phyloP scores from a whole-genome alignment of 2,329 filamentous ascomycete genomes.

The Arthrobotrys entomopaga region DNA sequence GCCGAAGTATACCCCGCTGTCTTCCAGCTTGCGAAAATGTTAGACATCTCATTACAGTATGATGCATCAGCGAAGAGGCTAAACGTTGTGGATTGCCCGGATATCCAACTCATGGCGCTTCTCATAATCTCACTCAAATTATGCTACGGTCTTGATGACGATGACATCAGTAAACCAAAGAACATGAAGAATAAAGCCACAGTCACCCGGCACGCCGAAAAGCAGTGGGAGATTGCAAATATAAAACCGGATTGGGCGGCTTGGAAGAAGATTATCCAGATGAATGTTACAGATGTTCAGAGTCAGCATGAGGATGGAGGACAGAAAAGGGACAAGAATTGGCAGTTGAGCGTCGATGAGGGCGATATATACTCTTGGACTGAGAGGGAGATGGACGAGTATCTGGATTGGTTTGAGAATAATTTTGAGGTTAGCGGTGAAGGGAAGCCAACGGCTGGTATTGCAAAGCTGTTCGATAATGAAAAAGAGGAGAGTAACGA shows the following conservation, averaged over 20 bases:
- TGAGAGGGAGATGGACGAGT: conserved; percentile 74
- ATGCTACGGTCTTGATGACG: conserved; percentile 75
- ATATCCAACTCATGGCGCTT: conserved; percentile 76
- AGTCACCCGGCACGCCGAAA: conserved; percentile 53
- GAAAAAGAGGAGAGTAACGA: conserved; percentile 59
- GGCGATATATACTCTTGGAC: conserved; percentile 72
- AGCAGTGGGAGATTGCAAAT: conserved; percentile 37
- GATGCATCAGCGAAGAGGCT: conserved; percentile 6
- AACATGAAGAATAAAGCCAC: conserved; percentile 59
- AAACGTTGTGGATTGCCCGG: conserved; percentile 72
- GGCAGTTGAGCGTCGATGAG: conserved; percentile 70
- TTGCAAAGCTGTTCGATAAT: conserved; percentile 55
- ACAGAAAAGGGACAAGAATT: conserved; percentile 57
- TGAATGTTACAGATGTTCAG: conserved; percentile 58
- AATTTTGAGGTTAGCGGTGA: conserved; percentile 69
- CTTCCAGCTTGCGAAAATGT: conserved; percentile 67
- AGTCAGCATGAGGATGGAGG: conserved; percentile 57
- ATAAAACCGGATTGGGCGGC: conserved; percentile 73
- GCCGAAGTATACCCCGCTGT: conserved; percentile 73
- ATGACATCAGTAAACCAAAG: conserved; percentile 1
- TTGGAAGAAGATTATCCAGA: conserved; percentile 71
- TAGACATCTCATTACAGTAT: conserved; percentile 55
- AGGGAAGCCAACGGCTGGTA: conserved; percentile 57
- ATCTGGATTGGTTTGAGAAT: conserved; percentile 80
- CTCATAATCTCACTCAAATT: conserved; percentile 82